phyloP scores from a whole-genome alignment of 257 asterid species.

The Nicotiana attenuata region DNA sequence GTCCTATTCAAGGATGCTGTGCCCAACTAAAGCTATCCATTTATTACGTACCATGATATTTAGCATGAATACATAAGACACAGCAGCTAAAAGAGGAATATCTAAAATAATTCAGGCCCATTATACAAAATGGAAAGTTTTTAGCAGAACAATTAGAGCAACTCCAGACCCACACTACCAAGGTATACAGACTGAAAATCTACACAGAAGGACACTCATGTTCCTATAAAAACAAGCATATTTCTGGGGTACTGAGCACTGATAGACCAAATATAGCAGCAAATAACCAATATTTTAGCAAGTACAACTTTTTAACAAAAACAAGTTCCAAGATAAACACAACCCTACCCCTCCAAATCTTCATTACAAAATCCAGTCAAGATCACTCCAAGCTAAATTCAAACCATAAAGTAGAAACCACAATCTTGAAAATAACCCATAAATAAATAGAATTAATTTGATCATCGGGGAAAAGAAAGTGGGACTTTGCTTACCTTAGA shows the following conservation, averaged over 20 bases:
- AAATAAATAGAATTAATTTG: background rate
- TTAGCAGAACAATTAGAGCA: background rate
- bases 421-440: background rate
- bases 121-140: background rate
- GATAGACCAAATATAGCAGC: background rate
- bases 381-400: background rate
- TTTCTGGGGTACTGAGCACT: background rate
- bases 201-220: constrained; percentile 2
- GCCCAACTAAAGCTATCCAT: background rate
- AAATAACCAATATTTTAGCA: background rate
- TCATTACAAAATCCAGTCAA: background rate
- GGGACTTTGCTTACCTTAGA: constrained; percentile 4
- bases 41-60: background rate
- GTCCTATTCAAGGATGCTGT: background rate
- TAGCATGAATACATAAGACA: background rate
- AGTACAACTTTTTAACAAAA: background rate
- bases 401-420: background rate
- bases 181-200: background rate
- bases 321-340: background rate
- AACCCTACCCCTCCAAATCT: background rate
- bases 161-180: constrained; percentile 8
- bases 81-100: constrained; percentile 4
- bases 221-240: background rate
- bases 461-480: background rate
- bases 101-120: constrained; percentile 1